Evolutionary conservation across 2,329 filamentous ascomycete species (phyloP).

Genomic region (Microdochium trichocladiopsis): DNA sequence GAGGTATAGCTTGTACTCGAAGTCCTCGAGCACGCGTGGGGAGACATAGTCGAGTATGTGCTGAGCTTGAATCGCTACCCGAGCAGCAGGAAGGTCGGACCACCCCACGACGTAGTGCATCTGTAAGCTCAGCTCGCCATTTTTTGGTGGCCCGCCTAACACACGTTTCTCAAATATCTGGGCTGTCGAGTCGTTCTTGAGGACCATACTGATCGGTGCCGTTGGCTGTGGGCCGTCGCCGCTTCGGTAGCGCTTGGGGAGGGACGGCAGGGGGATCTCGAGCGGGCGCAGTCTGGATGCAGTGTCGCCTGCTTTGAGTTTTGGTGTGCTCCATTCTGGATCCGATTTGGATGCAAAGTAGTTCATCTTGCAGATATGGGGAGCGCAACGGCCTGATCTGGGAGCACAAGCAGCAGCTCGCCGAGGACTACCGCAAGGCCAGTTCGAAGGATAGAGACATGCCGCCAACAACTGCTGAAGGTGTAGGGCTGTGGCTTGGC

Average conservation of each 20-base stretch:
- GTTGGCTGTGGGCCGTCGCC: conserved; percentile 38
- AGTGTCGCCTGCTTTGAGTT: background rate
- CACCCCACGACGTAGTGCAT: conserved; percentile 50
- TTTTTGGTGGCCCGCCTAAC: conserved; percentile 24
- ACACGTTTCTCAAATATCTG: conserved; percentile 49
- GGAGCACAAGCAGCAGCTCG: background rate
- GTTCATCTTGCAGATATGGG: background rate
- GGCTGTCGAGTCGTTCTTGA: conserved; percentile 42
- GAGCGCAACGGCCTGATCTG: background rate
- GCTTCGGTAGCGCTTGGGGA: conserved; percentile 29
- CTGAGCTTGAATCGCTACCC: conserved; percentile 35
- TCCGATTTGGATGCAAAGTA: background rate
- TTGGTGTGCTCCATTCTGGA: background rate
- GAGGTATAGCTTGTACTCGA: conserved; percentile 39
- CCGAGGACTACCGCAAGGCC: background rate
- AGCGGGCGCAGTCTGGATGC: conserved; percentile 7
- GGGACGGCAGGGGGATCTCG: conserved; percentile 22
- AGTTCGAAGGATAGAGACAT: background rate
- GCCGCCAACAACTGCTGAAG: background rate
- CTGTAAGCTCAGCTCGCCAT: conserved; percentile 24
- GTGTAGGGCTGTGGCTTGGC: too few relatives aligned
- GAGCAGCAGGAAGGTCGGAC: conserved; percentile 42
- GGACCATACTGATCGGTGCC: conserved; percentile 38
- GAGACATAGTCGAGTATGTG: conserved; percentile 53
- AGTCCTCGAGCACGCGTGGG: conserved; percentile 46